Conservation (phyloP, 2,329 filamentous ascomycete species). For the Domatiomyces catenatus region DNA sequence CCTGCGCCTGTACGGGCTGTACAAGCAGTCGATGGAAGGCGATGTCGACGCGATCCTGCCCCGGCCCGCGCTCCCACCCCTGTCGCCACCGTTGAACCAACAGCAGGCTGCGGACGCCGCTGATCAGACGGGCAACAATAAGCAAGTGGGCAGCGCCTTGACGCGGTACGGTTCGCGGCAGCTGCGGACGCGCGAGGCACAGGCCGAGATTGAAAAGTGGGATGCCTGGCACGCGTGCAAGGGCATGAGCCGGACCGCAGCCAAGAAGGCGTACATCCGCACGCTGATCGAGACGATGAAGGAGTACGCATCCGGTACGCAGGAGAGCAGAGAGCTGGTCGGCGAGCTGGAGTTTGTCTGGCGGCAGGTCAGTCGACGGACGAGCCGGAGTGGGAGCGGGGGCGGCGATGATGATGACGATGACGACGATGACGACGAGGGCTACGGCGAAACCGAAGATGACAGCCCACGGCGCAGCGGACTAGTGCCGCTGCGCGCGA, state of each 20-base stretch:
- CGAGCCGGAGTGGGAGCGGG: neutral
- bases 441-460: conserved; percentile 24
- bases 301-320: conserved; percentile 69
- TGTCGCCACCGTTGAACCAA: conserved; percentile 18
- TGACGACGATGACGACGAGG: conserved; percentile 21
- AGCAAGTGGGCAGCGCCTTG: conserved; percentile 10
- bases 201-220: conserved; percentile 28
- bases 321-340: conserved; percentile 72
- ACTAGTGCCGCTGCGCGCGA: conserved; percentile 32
- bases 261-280: conserved; percentile 85
- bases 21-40: conserved; percentile 97
- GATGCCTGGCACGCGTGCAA: conserved; percentile 90
- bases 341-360: conserved; percentile 96
- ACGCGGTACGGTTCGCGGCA: conserved; percentile 16
- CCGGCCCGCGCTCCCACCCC: conserved; percentile 40
- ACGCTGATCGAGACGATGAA: conserved; percentile 95
- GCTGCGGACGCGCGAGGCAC: conserved; percentile 29
- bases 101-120: conserved; percentile 15
- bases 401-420: neutral
- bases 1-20: conserved; percentile 87
- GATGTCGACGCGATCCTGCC: conserved; percentile 92
- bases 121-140: neutral
- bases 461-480: conserved; percentile 26
- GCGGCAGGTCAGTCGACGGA: conserved; percentile 61
- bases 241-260: conserved; percentile 71